Evolutionary conservation across 148 eudicot genomes (phyloP).

Genomic region (Rhododendron williamsianum): DNA sequence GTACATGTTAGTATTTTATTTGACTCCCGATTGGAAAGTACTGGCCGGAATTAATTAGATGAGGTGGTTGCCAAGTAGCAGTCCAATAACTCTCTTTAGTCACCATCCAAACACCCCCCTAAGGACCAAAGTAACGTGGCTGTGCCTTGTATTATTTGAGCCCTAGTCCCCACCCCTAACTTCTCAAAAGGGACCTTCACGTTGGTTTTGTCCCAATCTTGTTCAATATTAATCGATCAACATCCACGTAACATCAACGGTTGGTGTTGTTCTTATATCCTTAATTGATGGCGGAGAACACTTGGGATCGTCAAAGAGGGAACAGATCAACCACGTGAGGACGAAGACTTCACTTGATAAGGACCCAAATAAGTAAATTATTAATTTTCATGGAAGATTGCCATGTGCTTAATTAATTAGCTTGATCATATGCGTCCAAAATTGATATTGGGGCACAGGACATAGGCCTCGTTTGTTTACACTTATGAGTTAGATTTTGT

Average conservation of each 20-base stretch:
- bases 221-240: not conserved
- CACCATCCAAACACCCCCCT: not conserved
- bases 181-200: not conserved
- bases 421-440: not conserved
- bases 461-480: too few species aligned
- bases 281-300: not conserved
- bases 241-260: not conserved
- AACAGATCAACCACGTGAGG: not conserved
- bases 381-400: not conserved
- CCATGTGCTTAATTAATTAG: not conserved
- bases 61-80: not conserved
- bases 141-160: not conserved
- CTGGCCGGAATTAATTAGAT: not conserved
- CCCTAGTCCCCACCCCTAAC: not conserved
- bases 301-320: not conserved
- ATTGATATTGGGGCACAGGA: not conserved
- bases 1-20: not conserved
- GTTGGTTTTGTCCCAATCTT: not conserved
- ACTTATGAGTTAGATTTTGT: too few species aligned
- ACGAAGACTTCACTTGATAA: not conserved
- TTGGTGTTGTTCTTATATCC: not conserved
- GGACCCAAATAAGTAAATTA: not conserved
- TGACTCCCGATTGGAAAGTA: not conserved
- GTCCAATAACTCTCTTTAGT: not conserved
- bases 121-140: not conserved